Conservation (phyloP, 2,329 filamentous ascomycete genomes). For the Penicillium sp. region DNA sequence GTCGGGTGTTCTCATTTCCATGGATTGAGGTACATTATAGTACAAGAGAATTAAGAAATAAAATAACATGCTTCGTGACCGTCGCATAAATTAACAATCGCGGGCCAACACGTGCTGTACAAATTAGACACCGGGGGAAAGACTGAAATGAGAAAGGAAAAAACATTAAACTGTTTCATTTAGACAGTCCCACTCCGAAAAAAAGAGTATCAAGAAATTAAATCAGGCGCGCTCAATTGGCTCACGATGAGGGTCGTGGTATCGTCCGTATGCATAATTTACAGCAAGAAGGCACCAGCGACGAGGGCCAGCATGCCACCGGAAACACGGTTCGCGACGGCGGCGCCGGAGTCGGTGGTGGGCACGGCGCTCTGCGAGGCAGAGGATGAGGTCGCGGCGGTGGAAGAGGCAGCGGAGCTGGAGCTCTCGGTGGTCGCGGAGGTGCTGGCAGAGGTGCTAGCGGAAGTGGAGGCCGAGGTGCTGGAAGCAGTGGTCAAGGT, state of each 20-base stretch:
- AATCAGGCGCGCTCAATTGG: neutral
- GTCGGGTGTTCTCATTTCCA: neutral
- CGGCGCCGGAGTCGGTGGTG: conserved; percentile 30
- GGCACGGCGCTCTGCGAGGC: conserved; percentile 27
- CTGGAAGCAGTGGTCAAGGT: conserved; percentile 20
- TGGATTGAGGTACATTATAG: neutral
- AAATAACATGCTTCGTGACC: no score
- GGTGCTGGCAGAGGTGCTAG: conserved; percentile 23
- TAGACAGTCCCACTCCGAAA: conserved; percentile 1
- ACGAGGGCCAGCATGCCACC: conserved; percentile 39
- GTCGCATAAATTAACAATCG: neutral
- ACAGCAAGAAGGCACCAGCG: conserved; percentile 38
- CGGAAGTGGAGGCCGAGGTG: conserved; percentile 17
- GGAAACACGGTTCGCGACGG: conserved; percentile 35
- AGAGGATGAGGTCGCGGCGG: conserved; percentile 21
- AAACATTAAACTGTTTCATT: conserved; percentile 1
- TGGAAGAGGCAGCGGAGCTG: conserved; percentile 19
- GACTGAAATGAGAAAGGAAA: neutral
- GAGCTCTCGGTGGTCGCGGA: conserved; percentile 12
- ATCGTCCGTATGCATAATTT: conserved; percentile 17
- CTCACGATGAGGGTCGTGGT: neutral
- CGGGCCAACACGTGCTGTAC: neutral
- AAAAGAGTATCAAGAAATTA: neutral
- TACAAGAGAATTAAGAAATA: no score
- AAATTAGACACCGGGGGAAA: neutral